phyloP scores from a whole-genome alignment of 2,329 filamentous ascomycete genomes.

The Cylindrodendrum hubeiense region DNA sequence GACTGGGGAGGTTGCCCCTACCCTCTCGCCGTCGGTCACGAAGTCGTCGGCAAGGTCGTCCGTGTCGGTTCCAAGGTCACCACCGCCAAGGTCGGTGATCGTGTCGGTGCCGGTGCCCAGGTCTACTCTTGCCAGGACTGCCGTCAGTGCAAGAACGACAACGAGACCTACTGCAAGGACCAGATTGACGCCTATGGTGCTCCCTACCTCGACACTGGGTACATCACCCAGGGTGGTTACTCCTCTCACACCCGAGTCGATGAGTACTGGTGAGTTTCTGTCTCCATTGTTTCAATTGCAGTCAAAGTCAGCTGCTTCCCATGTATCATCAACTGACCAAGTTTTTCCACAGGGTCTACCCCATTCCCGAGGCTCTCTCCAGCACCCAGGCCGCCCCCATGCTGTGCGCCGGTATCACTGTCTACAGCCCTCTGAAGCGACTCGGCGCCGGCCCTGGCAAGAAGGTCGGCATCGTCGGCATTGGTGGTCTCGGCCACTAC shows the following conservation, averaged over 20 bases:
- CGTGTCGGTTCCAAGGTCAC: conserved; percentile 68
- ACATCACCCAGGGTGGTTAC: conserved; percentile 71
- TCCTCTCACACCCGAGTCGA: conserved; percentile 51
- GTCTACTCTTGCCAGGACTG: conserved; percentile 63
- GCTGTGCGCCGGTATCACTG: conserved; percentile 87
- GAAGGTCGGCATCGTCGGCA: conserved; percentile 81
- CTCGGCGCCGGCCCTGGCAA: conserved; percentile 82
- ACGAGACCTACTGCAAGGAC: conserved; percentile 56
- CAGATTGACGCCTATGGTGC: conserved; percentile 63
- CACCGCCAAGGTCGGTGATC: conserved; percentile 66
- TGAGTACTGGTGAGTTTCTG: conserved; percentile 58
- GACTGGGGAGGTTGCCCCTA: conserved; percentile 75
- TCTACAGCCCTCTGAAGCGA: conserved; percentile 81
- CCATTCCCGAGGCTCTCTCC: conserved; percentile 80
- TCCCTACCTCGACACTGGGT: conserved; percentile 63
- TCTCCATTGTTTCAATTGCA: neutral
- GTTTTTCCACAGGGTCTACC: conserved; percentile 64
- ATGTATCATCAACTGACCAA: conserved; percentile 14
- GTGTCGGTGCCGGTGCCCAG: conserved; percentile 71
- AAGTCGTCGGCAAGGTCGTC: conserved; percentile 78
- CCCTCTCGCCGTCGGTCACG: conserved; percentile 77
- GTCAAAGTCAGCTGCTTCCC: neutral
- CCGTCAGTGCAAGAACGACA: conserved; percentile 54
- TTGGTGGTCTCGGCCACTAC: conserved; percentile 80
- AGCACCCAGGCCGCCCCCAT: conserved; percentile 78